Evolutionary conservation across 2,329 filamentous ascomycete species (phyloP), one percentile per base, ranked within the genome.

Genomic region (Venturia carpophila): DNA sequence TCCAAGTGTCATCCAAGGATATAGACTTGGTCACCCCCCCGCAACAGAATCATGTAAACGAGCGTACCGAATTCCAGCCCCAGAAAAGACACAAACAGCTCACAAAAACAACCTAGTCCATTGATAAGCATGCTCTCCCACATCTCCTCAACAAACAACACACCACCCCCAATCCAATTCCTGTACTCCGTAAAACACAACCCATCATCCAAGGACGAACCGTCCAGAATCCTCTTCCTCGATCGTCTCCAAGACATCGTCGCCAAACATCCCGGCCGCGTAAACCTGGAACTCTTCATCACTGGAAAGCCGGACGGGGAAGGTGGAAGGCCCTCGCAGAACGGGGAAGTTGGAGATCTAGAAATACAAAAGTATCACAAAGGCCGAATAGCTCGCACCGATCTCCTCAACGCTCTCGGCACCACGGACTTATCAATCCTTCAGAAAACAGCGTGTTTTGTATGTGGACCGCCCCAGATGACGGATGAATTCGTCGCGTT

Each of bases 121-220:
- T 77, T 93, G 5, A 83, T 91, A 65, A 90, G 89, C 64, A 93
- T 93, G 73, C 77, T 91, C 61, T 30, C 55, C 19, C 56, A 60
- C 27, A 43, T 65, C 34, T 17, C 41, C 11, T 1, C 21, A 47
- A 39, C 47, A 5, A 7, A 17, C 1, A 37, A 37, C 37, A 30
- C 11, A 13, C 64, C 13, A 6, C 64, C 56, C 7, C 30, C 9
- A 17, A 62, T 62, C 17, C n/a, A 60, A 17, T 65, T 65, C 52
- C 39, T 65, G 11, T 65, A 65, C 58, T 34, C 55, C 10, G 47
- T 52, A 10, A 64, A 60, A 19, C 47, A 39, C 1, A 5, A 1
- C 30, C 19, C 63, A 34, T 15, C 30, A n/a, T 15, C 62, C 60
- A 69, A 72, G n/a, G 68, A 71, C 42, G 69, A 69, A 15, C 64